Conservation (phyloP, 129 eudicot genomes). For the Pulicaria dysenterica region DNA sequence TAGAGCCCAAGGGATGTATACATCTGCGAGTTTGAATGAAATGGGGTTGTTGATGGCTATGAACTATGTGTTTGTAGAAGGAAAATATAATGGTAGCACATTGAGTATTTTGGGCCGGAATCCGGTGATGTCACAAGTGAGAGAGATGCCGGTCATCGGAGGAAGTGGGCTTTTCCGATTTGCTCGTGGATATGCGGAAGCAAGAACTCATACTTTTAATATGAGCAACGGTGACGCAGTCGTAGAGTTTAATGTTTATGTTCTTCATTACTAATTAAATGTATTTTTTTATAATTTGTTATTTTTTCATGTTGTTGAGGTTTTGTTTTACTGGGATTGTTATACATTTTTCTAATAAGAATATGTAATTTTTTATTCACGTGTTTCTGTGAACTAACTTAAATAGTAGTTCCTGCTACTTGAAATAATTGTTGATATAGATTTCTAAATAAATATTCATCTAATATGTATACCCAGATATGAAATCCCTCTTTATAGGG, state of each 20-base stretch:
- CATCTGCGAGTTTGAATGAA: constrained; percentile 30
- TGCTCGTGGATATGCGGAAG: constrained; percentile 55
- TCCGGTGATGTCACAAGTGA: constrained; percentile 31
- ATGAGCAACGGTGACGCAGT: constrained; percentile 39
- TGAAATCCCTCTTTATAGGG: too few species aligned
- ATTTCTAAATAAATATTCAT: too few species aligned
- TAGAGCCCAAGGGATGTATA: constrained; percentile 60
- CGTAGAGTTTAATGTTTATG: constrained; percentile 54
- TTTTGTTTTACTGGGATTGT: neutral
- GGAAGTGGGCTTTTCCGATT: constrained; percentile 63
- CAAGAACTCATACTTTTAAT: constrained; percentile 43
- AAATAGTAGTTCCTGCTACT: too few species aligned
- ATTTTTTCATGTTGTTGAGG: neutral
- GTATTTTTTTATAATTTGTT: neutral
- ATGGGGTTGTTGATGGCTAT: constrained; percentile 47
- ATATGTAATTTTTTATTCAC: neutral
- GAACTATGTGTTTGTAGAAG: constrained; percentile 45
- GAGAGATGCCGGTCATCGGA: constrained; percentile 61
- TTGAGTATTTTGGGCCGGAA: constrained; percentile 53
- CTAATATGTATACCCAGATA: too few species aligned
- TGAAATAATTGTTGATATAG: too few species aligned
- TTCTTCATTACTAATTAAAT: constrained; percentile 34
- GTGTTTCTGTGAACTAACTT: too few species aligned
- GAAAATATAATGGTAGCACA: constrained; percentile 60
- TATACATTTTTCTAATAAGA: constrained; percentile 1